phyloP scores from a whole-genome alignment of 352 stramenopile species.

The Stramenopiles sp. region DNA sequence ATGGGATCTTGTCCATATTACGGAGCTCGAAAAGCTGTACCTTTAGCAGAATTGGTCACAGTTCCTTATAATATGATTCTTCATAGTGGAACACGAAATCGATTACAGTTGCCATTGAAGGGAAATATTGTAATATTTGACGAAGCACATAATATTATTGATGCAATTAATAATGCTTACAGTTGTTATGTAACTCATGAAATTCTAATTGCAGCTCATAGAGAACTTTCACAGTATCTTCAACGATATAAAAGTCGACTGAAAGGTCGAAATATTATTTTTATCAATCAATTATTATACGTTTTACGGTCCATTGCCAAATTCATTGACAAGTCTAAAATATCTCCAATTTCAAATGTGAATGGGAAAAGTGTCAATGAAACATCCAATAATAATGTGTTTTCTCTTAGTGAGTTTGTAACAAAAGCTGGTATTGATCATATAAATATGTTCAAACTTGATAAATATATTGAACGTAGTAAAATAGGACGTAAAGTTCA shows the following conservation, averaged over 20 bases:
- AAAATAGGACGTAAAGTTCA: no score
- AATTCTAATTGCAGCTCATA: slow-evolving; percentile 11
- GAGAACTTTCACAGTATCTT: slow-evolving; percentile 12
- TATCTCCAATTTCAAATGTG: no score
- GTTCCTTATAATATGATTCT: slow-evolving; percentile 64
- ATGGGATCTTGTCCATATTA: slow-evolving; percentile 87
- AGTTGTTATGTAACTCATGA: slow-evolving; percentile 22
- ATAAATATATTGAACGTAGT: no score
- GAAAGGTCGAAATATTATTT: slow-evolving; percentile 13
- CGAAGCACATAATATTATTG: slow-evolving; percentile 93
- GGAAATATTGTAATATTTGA: slow-evolving; percentile 78
- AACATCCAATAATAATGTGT: no score
- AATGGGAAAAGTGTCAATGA: no score
- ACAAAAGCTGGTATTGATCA: no score
- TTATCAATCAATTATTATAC: no score
- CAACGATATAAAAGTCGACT: slow-evolving; percentile 17
- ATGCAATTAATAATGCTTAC: slow-evolving; percentile 62
- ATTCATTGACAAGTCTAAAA: no score
- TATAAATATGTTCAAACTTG: no score
- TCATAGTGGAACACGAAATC: slow-evolving; percentile 43
- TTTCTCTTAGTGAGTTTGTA: no score
- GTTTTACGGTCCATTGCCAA: no score
- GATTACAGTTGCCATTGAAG: slow-evolving; percentile 37
- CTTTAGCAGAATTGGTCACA: slow-evolving; percentile 31
- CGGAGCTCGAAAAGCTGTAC: slow-evolving; percentile 40